These are phyloP conservation scores for Alternaria viburni DNA, from an alignment of 2,329 filamentous ascomycete species.

Conservation along the genomic window DNA sequence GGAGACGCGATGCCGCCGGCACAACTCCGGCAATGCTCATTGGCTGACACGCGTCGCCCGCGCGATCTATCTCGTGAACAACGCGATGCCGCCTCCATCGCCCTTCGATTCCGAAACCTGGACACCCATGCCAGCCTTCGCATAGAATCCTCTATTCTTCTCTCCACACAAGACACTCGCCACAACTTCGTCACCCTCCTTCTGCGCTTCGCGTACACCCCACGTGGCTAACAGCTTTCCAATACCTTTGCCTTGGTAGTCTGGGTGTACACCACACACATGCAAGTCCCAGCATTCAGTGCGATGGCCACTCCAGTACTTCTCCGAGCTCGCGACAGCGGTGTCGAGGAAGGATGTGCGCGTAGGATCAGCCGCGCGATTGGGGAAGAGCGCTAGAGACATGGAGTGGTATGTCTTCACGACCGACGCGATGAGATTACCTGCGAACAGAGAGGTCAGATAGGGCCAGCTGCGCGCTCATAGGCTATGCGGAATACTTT, in stretches of 20 bases:
- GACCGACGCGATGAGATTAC: slow-evolving; percentile 24
- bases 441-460: slow-evolving; percentile 8
- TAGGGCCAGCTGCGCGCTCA: neutral
- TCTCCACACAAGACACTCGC: slow-evolving; percentile 39
- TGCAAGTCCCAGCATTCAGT: slow-evolving; percentile 37
- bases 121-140: slow-evolving; percentile 25
- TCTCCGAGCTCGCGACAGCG: slow-evolving; percentile 25
- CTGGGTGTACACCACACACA: slow-evolving; percentile 42
- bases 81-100: slow-evolving; percentile 19
- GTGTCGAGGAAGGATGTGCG: slow-evolving; percentile 24
- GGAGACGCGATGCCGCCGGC: neutral
- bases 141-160: slow-evolving; percentile 39
- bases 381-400: slow-evolving; percentile 21
- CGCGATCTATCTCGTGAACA: slow-evolving; percentile 23
- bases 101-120: slow-evolving; percentile 13
- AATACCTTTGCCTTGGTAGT: slow-evolving; percentile 46
- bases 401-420: slow-evolving; percentile 18
- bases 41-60: neutral
- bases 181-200: slow-evolving; percentile 31
- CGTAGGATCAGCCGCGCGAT: slow-evolving; percentile 35
- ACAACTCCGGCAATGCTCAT: neutral
- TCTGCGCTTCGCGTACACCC: slow-evolving; percentile 44
- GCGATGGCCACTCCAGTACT: slow-evolving; percentile 34
- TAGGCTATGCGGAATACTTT: too few relatives aligned
- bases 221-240: slow-evolving; percentile 48